phyloP scores from a whole-genome alignment of 805 yeast species.

The Saccharomycopsis sp. region DNA sequence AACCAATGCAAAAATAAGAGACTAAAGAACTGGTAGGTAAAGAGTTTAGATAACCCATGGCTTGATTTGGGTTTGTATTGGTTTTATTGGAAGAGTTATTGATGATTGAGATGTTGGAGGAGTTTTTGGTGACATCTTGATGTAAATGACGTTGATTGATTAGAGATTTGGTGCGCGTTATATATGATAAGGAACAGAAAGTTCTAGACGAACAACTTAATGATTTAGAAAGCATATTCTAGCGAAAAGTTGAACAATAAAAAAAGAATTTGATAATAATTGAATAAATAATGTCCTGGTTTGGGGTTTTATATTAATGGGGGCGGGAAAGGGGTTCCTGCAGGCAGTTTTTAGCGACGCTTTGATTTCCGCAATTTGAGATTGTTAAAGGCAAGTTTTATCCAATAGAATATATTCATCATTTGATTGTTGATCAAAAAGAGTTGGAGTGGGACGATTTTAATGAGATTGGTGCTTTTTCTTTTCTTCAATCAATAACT shows the following conservation, averaged over 20 bases:
- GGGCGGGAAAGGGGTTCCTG: background rate
- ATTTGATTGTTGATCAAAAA: too few relatives aligned
- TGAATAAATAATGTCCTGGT: background rate
- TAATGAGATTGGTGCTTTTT: too few relatives aligned
- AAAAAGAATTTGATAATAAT: background rate
- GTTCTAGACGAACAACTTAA: background rate
- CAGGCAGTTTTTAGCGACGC: background rate
- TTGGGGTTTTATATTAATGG: background rate
- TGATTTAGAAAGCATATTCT: background rate
- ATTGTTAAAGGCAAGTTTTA: too few relatives aligned
- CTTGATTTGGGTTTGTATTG: background rate
- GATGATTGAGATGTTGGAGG: background rate
- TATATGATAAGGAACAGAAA: background rate
- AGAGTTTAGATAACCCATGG: slow-evolving; percentile 35
- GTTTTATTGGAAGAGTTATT: background rate
- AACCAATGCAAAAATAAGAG: slow-evolving; percentile 58
- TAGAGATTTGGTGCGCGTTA: background rate
- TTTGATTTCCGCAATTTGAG: background rate
- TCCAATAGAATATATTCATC: too few relatives aligned
- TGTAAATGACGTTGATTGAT: background rate
- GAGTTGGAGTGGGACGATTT: too few relatives aligned
- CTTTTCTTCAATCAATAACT: too few relatives aligned
- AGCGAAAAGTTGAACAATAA: background rate
- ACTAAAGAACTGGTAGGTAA: slow-evolving; percentile 45
- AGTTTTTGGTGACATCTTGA: background rate